A percentile compares a stretch with the other conserved stretches of the same genome.
These are phyloP conservation scores for Psilocybe azurescens DNA, from an alignment of 768 basidiomycete genomes.

Conservation along the genomic window DNA sequence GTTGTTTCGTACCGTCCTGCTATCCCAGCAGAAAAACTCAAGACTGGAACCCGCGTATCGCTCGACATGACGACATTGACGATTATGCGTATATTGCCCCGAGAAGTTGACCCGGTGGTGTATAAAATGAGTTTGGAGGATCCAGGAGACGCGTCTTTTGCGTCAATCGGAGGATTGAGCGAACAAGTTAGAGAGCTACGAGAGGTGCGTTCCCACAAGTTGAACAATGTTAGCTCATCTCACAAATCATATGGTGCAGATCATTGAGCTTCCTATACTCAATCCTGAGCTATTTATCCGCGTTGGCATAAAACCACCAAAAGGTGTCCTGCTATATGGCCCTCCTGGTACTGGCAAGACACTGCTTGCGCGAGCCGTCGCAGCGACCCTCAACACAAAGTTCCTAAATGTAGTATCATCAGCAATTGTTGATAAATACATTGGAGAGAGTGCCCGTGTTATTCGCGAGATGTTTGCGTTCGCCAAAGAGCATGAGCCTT, in stretches of 20 bases:
- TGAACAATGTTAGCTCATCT: background rate
- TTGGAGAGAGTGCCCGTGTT: slow-evolving; percentile 95
- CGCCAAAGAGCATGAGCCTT: slow-evolving; percentile 96
- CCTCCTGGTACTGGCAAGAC: slow-evolving; percentile 98
- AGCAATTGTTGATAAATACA: slow-evolving; percentile 98
- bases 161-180: slow-evolving; percentile 93
- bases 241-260: slow-evolving; percentile 45
- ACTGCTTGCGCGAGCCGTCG: slow-evolving; percentile 91
- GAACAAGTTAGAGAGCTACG: slow-evolving; percentile 97
- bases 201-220: slow-evolving; percentile 61
- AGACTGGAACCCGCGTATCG: slow-evolving; percentile 92
- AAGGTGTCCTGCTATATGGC: slow-evolving; percentile 95
- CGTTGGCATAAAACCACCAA: slow-evolving; percentile 97
- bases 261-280: slow-evolving; percentile 94
- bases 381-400: slow-evolving; percentile 94
- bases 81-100: slow-evolving; percentile 97
- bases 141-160: slow-evolving; percentile 93
- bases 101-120: slow-evolving; percentile 97
- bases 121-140: slow-evolving; percentile 99
- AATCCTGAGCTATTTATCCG: slow-evolving; percentile 93
- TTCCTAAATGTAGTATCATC: slow-evolving; percentile 99
- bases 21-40: slow-evolving; percentile 90
- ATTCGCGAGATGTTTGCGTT: slow-evolving; percentile 99
- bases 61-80: slow-evolving; percentile 99
- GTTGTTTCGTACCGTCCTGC: slow-evolving; percentile 97